Conservation (phyloP, 2,329 filamentous ascomycete genomes). For the Neoarthrinium moseri region DNA sequence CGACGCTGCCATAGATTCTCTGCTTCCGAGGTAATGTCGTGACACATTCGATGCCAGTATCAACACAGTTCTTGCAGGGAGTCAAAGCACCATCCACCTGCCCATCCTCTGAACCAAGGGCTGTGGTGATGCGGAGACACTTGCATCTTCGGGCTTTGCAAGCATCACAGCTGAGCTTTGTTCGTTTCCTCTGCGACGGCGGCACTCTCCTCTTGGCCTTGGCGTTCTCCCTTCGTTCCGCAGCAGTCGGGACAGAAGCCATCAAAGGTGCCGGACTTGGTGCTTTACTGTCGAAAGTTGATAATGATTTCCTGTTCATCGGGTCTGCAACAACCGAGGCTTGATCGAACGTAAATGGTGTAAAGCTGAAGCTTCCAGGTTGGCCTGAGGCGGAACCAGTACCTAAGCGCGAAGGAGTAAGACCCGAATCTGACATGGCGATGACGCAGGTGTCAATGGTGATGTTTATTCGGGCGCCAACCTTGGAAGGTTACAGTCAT, state of each 20-base stretch:
- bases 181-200: constrained; percentile 30
- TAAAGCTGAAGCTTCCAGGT: too few species aligned
- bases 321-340: background rate
- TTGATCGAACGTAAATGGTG: background rate
- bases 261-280: background rate
- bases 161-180: constrained; percentile 33
- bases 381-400: too few species aligned
- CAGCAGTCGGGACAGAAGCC: constrained; percentile 3
- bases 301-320: background rate
- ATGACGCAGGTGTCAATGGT: too few species aligned
- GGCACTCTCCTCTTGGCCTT: constrained; percentile 31
- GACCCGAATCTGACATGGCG: too few species aligned
- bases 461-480: too few species aligned
- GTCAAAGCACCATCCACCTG: constrained; percentile 21
- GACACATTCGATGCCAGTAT: constrained; percentile 36
- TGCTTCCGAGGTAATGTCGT: constrained; percentile 42
- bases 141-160: constrained; percentile 35
- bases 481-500: too few species aligned
- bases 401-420: too few species aligned
- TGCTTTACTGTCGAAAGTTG: constrained; percentile 1
- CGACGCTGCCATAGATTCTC: constrained; percentile 42
- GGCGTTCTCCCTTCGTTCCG: constrained; percentile 18
- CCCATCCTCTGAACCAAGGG: constrained; percentile 6
- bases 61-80: constrained; percentile 36
- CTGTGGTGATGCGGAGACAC: constrained; percentile 25